Evolutionary conservation across 257 asterid species (phyloP).

Genomic region (Plantago major): DNA sequence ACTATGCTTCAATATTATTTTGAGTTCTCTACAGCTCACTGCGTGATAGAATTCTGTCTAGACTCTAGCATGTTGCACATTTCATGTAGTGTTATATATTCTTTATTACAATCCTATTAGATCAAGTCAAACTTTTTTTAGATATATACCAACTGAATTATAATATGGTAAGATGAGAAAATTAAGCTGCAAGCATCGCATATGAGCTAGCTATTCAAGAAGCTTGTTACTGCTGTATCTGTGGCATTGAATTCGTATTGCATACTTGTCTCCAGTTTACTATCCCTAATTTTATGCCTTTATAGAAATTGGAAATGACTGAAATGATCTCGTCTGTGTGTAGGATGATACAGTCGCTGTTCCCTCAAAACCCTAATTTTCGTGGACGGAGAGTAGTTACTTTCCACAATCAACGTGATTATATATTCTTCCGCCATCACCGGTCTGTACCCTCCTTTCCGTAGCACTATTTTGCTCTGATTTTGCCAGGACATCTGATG

Average conservation of each 20-base stretch:
- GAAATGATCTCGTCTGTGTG: conserved; percentile 9
- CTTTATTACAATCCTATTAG: no score
- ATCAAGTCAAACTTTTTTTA: not conserved
- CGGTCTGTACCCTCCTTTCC: conserved; percentile 45
- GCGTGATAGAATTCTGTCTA: no score
- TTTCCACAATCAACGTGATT: conserved; percentile 95
- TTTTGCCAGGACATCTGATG: conserved; percentile 11
- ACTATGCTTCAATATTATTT: not conserved
- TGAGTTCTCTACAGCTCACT: no score
- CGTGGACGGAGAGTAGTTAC: conserved; percentile 92
- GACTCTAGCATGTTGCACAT: not conserved
- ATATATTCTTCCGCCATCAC: conserved; percentile 89
- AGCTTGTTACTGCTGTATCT: not conserved
- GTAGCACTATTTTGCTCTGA: not conserved
- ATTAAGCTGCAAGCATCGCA: no score
- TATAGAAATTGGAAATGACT: conserved; percentile 10
- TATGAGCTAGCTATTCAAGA: not conserved
- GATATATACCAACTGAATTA: no score
- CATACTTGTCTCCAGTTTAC: not conserved
- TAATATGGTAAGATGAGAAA: no score
- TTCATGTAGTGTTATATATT: not conserved
- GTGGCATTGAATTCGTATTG: conserved; percentile 1
- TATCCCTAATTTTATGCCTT: not conserved
- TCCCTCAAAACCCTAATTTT: conserved; percentile 88
- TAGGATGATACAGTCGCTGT: conserved; percentile 80